Percentiles rank a stretch among this genome's conserved stretches.
Conservation (phyloP, 2,329 filamentous ascomycete species). For the Phialemoniopsis sp. region DNA sequence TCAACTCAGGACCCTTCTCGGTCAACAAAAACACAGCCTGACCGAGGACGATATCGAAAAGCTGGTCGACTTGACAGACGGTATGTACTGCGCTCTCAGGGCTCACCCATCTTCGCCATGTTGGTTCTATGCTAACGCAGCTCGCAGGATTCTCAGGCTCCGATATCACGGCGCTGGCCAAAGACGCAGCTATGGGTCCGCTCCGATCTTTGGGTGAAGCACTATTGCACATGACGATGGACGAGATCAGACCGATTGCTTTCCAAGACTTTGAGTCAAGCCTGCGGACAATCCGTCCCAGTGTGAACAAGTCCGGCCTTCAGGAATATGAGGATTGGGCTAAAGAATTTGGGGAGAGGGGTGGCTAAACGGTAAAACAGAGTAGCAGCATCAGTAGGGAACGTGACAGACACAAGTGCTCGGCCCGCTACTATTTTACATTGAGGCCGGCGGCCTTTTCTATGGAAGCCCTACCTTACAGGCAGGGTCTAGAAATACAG, state of each 20-base stretch:
- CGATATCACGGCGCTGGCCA: conserved; percentile 93
- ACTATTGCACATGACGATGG: conserved; percentile 85
- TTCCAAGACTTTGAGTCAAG: conserved; percentile 82
- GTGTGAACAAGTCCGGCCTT: conserved; percentile 79
- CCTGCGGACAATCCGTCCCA: conserved; percentile 79
- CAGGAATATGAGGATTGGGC: conserved; percentile 95
- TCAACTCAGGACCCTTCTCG: conserved; percentile 75
- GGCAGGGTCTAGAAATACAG: too few relatives aligned
- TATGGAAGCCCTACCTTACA: too few relatives aligned
- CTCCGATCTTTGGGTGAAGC: conserved; percentile 86
- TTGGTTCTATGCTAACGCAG: conserved; percentile 4
- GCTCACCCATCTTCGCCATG: background rate
- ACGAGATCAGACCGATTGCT: conserved; percentile 85
- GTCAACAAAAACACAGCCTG: conserved; percentile 73
- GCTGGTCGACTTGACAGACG: conserved; percentile 79
- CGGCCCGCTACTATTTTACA: too few relatives aligned
- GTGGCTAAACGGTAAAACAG: conserved; percentile 49
- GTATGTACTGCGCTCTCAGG: conserved; percentile 40
- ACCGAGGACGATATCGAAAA: conserved; percentile 65
- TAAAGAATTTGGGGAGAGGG: conserved; percentile 84
- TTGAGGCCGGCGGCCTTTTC: too few relatives aligned
- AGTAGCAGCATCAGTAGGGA: background rate
- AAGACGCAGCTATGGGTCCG: conserved; percentile 97
- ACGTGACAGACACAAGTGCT: too few relatives aligned
- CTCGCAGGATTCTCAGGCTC: conserved; percentile 86